Percentiles rank a stretch among this genome's conserved stretches.
Conservation (phyloP, 331 rosid genomes). For the Prunus yedoensis region DNA sequence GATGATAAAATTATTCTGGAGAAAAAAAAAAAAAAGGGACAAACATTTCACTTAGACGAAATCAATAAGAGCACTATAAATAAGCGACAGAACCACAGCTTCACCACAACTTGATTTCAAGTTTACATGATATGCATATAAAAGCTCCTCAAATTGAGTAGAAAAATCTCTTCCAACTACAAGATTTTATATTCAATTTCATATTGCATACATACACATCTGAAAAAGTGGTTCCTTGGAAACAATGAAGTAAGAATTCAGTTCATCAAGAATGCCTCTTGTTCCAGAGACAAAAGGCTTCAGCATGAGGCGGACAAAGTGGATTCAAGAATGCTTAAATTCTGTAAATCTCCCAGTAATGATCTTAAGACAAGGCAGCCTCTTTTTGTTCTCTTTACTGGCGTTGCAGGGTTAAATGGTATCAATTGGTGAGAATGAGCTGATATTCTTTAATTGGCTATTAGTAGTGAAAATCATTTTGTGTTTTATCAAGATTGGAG, state of each 20-base stretch:
- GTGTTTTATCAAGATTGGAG: neutral
- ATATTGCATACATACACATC: neutral
- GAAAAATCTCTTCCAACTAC: neutral
- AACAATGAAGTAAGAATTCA: neutral
- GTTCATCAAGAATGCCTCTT: neutral
- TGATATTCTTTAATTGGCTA: neutral
- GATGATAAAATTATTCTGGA: conserved; percentile 69
- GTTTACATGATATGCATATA: neutral
- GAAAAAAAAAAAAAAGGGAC: conserved; percentile 5
- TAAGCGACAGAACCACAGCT: neutral
- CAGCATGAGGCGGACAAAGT: neutral
- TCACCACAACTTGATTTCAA: neutral
- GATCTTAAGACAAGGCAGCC: neutral
- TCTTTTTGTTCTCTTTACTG: neutral
- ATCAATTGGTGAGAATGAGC: neutral
- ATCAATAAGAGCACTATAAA: neutral
- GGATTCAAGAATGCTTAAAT: neutral
- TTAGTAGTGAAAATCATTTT: neutral
- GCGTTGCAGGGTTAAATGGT: neutral
- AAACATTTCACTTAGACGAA: neutral
- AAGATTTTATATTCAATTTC: neutral
- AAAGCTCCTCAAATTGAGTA: neutral
- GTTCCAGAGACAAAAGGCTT: neutral
- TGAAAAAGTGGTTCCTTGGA: neutral
- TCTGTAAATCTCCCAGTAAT: neutral